Base-by-base conservation (phyloP, 2,329 filamentous ascomycete species). In the Colletotrichum tofieldiae region DNA sequence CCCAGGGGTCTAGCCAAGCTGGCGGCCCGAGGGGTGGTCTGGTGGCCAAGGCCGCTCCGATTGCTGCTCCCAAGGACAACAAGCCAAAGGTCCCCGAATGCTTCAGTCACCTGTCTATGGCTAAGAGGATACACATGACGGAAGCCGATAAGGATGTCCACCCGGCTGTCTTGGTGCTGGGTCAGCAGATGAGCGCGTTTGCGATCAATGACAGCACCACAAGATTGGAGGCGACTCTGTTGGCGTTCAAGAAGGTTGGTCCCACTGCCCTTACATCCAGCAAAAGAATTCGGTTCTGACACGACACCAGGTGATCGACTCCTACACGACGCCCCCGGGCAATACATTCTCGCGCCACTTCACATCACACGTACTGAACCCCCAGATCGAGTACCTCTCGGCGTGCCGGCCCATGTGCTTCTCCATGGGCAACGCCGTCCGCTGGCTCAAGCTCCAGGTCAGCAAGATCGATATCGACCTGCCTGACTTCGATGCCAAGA, bases 361-460 rank as follows among this genome's bases (percentile, higher is more conserved):
- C 77, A 96, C 94, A 41, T 93, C 94, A 14, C 94, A 98, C 82
- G 92, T 94, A 75, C 91, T 99, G 72, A 96, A 95, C 78, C 94
- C 95, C 47, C 96, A 99, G 83, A 98, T 99, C 79, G 95, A 97
- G 75, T 98, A 97, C 79, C 89, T 99, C 73, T 94, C 94, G 72
- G 94, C 94, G 76, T 98, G 95, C 79, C 92, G 96, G n/a, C 95
- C 96, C 43, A 93, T 99, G 84, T 97, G 94, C 76, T 96, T 98
- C 82, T 94, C 94, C 74, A 98, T 98, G 92, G 96, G 96, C 73
- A 99, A 98, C 81, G 95, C 95, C 45, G 97, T 99, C 79, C 91
- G 96, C 66, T 96, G 95, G 88, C 88, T 99, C 61, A 99, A 99
- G 86, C 90, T 98, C 59, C 91, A 94, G 78, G 96, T 99, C 79